phyloP scores from a whole-genome alignment of 176 grass and related monocot species.

The Aegilops longissima region DNA sequence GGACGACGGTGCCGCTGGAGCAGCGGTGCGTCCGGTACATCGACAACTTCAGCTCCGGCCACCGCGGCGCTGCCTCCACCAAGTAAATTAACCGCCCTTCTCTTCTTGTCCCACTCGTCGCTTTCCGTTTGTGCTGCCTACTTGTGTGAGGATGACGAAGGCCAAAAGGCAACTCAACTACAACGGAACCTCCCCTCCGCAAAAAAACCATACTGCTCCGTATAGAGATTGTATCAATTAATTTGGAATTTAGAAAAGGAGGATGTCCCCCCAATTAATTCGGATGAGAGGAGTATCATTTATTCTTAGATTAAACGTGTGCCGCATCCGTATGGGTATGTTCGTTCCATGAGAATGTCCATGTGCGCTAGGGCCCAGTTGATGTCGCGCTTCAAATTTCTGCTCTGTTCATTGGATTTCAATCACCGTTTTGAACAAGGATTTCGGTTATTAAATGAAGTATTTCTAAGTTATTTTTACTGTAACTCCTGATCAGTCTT shows the following conservation, averaged over 20 bases:
- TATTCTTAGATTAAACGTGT: not conserved
- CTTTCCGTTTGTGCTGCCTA: not conserved
- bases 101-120: not conserved
- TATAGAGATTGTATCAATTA: no score
- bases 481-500: not conserved
- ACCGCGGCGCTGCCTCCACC: slow-evolving; percentile 82
- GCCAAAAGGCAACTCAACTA: not conserved
- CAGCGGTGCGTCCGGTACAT: slow-evolving; percentile 93
- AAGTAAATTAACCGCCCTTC: slow-evolving; percentile 44
- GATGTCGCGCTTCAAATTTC: not conserved
- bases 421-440: not conserved
- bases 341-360: not conserved
- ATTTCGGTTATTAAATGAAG: not conserved
- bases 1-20: slow-evolving; percentile 90
- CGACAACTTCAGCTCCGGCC: slow-evolving; percentile 96
- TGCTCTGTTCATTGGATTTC: not conserved
- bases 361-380: not conserved
- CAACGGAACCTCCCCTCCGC: not conserved
- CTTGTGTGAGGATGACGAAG: not conserved
- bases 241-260: no score
- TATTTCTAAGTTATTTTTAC: not conserved
- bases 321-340: not conserved
- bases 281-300: not conserved
- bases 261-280: no score
- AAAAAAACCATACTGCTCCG: no score